phyloP scores from a whole-genome alignment of 2,329 filamentous ascomycete genomes.

The Lecanosticta acicola region DNA sequence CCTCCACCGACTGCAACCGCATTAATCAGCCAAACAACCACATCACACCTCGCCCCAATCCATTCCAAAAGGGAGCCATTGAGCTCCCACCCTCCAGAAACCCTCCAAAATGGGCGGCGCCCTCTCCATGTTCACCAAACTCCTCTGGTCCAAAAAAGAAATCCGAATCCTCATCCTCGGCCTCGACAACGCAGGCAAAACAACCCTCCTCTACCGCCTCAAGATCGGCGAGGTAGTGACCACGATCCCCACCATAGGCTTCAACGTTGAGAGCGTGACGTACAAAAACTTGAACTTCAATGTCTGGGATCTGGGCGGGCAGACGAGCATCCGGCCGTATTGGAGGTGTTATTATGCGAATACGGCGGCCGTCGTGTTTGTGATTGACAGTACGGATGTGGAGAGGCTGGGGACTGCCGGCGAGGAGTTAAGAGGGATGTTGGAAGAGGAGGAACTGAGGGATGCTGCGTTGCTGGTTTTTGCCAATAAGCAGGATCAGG shows the following conservation, averaged over 20 bases:
- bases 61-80: not conserved
- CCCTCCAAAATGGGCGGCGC: slow-evolving; percentile 49
- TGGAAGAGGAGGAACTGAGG: slow-evolving; percentile 92
- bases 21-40: not conserved
- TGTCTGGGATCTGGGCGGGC: slow-evolving; percentile 96
- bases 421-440: slow-evolving; percentile 88
- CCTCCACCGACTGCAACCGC: not conserved
- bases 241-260: slow-evolving; percentile 97
- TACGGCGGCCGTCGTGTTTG: slow-evolving; percentile 96
- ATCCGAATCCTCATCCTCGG: slow-evolving; percentile 69
- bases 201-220: slow-evolving; percentile 88
- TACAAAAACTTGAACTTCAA: slow-evolving; percentile 99
- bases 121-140: slow-evolving; percentile 57
- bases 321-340: slow-evolving; percentile 97
- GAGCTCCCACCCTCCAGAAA: not conserved
- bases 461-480: slow-evolving; percentile 89
- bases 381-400: slow-evolving; percentile 96
- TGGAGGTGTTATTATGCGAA: slow-evolving; percentile 99
- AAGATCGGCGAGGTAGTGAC: slow-evolving; percentile 98
- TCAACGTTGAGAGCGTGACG: slow-evolving; percentile 97
- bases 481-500: slow-evolving; percentile 98
- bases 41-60: not conserved
- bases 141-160: slow-evolving; percentile 93
- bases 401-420: slow-evolving; percentile 87
- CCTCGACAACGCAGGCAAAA: slow-evolving; percentile 97